These are phyloP conservation scores for Penicillium arizonense DNA, from an alignment of 495 filamentous ascomycete genomes.

Conservation along the genomic window DNA sequence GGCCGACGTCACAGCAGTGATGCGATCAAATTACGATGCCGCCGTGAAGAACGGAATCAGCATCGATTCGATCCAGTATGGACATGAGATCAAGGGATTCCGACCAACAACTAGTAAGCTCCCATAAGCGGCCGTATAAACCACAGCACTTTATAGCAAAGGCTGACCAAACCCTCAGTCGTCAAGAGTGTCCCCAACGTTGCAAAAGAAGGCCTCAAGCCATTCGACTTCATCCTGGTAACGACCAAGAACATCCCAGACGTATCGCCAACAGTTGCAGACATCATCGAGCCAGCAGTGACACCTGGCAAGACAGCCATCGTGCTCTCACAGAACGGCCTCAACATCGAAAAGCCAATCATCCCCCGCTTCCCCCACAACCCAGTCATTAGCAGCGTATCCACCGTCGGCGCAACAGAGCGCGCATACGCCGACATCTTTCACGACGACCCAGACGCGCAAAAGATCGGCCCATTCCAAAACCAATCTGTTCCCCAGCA, in stretches of 20 bases:
- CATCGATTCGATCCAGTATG: conserved; percentile 45
- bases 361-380: conserved; percentile 49
- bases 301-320: conserved; percentile 48
- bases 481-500: conserved; percentile 14
- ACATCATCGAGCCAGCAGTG: conserved; percentile 53
- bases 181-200: conserved; percentile 39
- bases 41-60: conserved; percentile 47
- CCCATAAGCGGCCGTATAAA: background rate
- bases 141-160: too few species aligned
- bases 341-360: conserved; percentile 61
- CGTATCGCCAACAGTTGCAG: conserved; percentile 28
- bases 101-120: conserved; percentile 9
- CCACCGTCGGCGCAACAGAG: conserved; percentile 50
- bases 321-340: conserved; percentile 60
- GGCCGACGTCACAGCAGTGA: conserved; percentile 46
- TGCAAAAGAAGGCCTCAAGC: conserved; percentile 13
- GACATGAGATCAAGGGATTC: conserved; percentile 18
- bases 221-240: conserved; percentile 52
- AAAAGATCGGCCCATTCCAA: conserved; percentile 45
- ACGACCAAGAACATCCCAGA: conserved; percentile 43
- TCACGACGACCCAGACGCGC: conserved; percentile 39
- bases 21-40: conserved; percentile 54
- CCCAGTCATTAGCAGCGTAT: conserved; percentile 51
- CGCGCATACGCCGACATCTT: conserved; percentile 39
- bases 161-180: conserved; percentile 19